Conservation (phyloP, 176 grass and related monocot genomes). For the Oryza glaberrima region DNA sequence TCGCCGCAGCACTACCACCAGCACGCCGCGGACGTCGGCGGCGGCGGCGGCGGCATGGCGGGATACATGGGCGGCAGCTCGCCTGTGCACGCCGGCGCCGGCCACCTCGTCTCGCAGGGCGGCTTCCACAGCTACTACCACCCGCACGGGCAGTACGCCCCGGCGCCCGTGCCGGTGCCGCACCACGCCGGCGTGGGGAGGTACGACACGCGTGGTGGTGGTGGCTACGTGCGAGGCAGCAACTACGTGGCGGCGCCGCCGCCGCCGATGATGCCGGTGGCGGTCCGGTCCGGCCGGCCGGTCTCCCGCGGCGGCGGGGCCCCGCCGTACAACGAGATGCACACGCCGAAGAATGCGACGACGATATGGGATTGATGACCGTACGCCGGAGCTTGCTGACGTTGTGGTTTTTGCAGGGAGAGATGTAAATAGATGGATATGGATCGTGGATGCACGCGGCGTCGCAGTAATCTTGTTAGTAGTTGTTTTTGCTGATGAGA, state of each 20-base stretch:
- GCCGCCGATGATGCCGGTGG: conserved; percentile 11
- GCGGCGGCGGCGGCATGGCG: conserved; percentile 4
- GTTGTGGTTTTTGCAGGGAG: too few species aligned
- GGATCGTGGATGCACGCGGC: too few species aligned
- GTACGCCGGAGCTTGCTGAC: not conserved
- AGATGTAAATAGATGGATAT: too few species aligned
- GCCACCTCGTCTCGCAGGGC: not conserved
- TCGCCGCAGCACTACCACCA: conserved; percentile 27
- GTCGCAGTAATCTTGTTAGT: too few species aligned
- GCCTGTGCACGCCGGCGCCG: not conserved
- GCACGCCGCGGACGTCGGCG: not conserved
- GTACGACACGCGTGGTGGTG: conserved; percentile 16
- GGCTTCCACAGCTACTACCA: conserved; percentile 23
- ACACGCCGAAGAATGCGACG: conserved; percentile 35
- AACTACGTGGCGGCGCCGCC: conserved; percentile 29
- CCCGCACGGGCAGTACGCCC: conserved; percentile 35
- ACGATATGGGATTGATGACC: conserved; percentile 46
- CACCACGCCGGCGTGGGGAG: conserved; percentile 27
- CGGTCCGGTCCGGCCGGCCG: conserved; percentile 23
- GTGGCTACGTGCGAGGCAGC: conserved; percentile 33
- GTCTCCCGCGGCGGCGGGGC: conserved; percentile 38
- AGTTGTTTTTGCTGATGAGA: too few species aligned
- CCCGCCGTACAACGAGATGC: conserved; percentile 42
- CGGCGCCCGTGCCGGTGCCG: not conserved
- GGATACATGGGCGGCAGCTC: conserved; percentile 28